Conservation (phyloP, 2,329 filamentous ascomycete species). For the Calonectria pseudoreteaudii region DNA sequence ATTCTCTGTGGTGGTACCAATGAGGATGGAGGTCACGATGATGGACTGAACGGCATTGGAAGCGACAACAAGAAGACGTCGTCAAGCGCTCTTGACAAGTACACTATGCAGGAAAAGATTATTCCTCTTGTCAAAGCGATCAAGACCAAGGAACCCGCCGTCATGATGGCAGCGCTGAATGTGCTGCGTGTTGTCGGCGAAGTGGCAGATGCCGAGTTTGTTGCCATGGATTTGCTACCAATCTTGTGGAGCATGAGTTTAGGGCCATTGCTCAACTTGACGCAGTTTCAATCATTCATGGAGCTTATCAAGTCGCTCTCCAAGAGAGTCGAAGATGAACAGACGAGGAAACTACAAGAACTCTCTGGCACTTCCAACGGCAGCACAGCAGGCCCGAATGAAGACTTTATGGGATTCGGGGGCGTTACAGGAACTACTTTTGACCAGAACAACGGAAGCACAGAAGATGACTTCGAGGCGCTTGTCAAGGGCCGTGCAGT, state of each 20-base stretch:
- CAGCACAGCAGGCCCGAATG: slow-evolving; percentile 61
- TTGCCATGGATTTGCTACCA: slow-evolving; percentile 91
- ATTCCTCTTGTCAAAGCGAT: slow-evolving; percentile 90
- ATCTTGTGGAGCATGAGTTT: slow-evolving; percentile 93
- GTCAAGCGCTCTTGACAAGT: slow-evolving; percentile 91
- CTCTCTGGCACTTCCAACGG: slow-evolving; percentile 72
- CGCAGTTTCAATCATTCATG: slow-evolving; percentile 93
- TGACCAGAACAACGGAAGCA: slow-evolving; percentile 63
- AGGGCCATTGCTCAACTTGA: slow-evolving; percentile 86
- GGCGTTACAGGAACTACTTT: slow-evolving; percentile 72
- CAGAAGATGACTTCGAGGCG: slow-evolving; percentile 84
- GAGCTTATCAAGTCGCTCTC: slow-evolving; percentile 85
- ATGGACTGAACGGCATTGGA: slow-evolving; percentile 81
- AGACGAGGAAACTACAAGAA: slow-evolving; percentile 88
- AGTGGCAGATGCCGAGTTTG: slow-evolving; percentile 87
- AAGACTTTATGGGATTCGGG: slow-evolving; percentile 80
- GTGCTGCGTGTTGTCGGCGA: slow-evolving; percentile 87
- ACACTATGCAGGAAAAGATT: slow-evolving; percentile 98
- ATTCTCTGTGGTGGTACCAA: slow-evolving; percentile 85
- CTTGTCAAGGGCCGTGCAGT: slow-evolving; percentile 79
- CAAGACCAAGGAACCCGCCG: slow-evolving; percentile 97
- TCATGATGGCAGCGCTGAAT: slow-evolving; percentile 92
- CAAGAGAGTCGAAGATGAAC: slow-evolving; percentile 85
- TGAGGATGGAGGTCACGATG: slow-evolving; percentile 62
- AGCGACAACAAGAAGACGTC: slow-evolving; percentile 71